Conservation (phyloP, 192 early-diverging fungal species). For the Podochytrium sp. region DNA sequence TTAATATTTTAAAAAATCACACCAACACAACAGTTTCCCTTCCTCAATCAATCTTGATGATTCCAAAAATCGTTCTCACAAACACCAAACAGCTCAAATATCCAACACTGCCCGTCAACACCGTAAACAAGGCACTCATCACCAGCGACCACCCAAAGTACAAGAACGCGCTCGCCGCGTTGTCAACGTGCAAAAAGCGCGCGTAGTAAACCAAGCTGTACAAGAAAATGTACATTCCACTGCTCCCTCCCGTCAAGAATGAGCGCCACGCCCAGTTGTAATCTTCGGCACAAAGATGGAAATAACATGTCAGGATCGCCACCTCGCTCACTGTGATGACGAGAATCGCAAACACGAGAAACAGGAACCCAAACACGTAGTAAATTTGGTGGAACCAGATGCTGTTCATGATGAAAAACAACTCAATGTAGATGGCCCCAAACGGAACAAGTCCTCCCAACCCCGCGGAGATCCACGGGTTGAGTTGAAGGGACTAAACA, state of each 20-base stretch:
- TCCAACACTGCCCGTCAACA: conserved; percentile 73
- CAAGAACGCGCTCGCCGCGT: conserved; percentile 69
- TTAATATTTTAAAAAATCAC: too few relatives aligned
- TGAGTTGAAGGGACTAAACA: conserved; percentile 67
- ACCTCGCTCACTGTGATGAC: conserved; percentile 54
- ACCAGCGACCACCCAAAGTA: conserved; percentile 74
- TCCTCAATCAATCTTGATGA: conserved; percentile 78
- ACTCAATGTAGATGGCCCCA: conserved; percentile 64
- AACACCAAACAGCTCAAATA: conserved; percentile 68
- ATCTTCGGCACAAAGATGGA: conserved; percentile 62
- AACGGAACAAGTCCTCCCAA: conserved; percentile 74
- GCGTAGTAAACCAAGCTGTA: conserved; percentile 64
- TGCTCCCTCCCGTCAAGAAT: conserved; percentile 74
- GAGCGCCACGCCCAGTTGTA: conserved; percentile 91
- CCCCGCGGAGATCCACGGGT: conserved; percentile 51
- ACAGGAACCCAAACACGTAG: conserved; percentile 62
- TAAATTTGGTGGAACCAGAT: conserved; percentile 58
- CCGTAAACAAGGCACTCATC: conserved; percentile 66
- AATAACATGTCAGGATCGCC: conserved; percentile 58
- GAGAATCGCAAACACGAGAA: conserved; percentile 55
- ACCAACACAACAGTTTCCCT: too few relatives aligned
- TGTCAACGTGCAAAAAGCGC: conserved; percentile 55
- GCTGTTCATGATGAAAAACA: conserved; percentile 60
- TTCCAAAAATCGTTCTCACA: conserved; percentile 71
- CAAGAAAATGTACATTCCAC: conserved; percentile 76